These are phyloP conservation scores for Acanthamoeba lenticulata DNA, from an alignment of 208 protist genomes.

Conservation along the genomic window DNA sequence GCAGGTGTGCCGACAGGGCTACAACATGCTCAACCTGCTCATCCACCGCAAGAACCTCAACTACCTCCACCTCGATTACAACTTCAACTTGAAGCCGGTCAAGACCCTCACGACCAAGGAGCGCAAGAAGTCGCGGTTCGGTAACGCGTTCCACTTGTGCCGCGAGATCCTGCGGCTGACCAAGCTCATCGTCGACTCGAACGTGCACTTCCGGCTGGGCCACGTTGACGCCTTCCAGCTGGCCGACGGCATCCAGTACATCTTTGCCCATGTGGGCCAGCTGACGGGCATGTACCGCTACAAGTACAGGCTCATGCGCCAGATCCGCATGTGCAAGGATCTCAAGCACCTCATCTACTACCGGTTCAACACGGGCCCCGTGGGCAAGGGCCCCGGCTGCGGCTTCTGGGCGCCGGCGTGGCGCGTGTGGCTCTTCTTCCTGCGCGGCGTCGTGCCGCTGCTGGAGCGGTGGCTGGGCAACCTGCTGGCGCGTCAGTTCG, in stretches of 20 bases:
- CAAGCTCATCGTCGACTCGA: conserved; percentile 99
- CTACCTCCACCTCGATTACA: conserved; percentile 99
- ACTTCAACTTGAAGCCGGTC: conserved; percentile 99
- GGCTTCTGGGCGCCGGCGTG: conserved; percentile 99
- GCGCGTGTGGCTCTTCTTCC: conserved; percentile 99
- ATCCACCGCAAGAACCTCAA: conserved; percentile 99
- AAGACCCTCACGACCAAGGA: conserved; percentile 99
- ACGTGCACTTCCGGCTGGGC: conserved; percentile 99
- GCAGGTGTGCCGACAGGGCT: conserved; percentile 99
- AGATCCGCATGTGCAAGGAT: conserved; percentile 98
- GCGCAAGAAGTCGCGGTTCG: conserved; percentile 99
- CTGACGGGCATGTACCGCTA: conserved; percentile 99
- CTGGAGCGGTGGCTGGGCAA: conserved; percentile 99
- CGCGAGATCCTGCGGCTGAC: conserved; percentile 99
- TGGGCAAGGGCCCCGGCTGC: conserved; percentile 97
- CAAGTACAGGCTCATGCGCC: conserved; percentile 99
- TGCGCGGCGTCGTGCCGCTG: conserved; percentile 99
- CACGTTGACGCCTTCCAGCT: conserved; percentile 99
- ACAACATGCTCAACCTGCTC: conserved; percentile 99
- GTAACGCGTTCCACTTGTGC: conserved; percentile 99
- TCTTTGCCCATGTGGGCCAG: conserved; percentile 99
- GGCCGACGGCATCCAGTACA: conserved; percentile 99
- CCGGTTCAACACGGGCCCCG: conserved; percentile 97
- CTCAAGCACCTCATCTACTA: conserved; percentile 99
- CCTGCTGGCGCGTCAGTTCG: conserved; percentile 99